Base-by-base conservation (phyloP, 2,329 filamentous ascomycete genomes). In the Colletotrichum camelliae region DNA sequence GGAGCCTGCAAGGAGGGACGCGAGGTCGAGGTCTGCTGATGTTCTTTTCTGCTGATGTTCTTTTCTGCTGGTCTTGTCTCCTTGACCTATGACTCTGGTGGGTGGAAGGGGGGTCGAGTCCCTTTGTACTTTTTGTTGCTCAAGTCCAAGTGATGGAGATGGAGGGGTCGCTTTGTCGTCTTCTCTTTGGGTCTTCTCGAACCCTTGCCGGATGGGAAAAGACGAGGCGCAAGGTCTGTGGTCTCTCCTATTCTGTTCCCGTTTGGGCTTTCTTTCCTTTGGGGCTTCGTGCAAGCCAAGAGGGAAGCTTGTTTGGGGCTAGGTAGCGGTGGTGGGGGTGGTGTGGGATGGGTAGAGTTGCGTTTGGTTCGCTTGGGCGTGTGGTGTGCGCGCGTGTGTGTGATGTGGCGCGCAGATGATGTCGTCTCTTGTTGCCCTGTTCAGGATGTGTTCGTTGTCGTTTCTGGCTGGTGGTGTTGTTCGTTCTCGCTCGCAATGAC, bases 21-120 rank as follows among this genome's bases (percentile, higher is more conserved):
- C 58, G 31, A 67, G 52, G 52, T 31, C 60, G 60, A 67, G 69
- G 69, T 72, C 69, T 72, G 69, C 69, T 72, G 69, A 72, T 21
- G 21, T 66, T 13, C 10, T 8, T 33, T 33, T 43, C 33, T 62
- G 29, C 60, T 33, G 60, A 72, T 21, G 21, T 66, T 13, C 10
- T 8, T 33, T 33, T 43, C 33, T 62, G 29, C 60, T 33, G 60
- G 35, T n/a, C n/a, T 70, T 39, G 33, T 64, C 18, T 35, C 37
- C 57, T 70, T 27, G 37, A 48, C 55, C 31, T 57, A 55, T 62
- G 57, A 62, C 3, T 48, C 43, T 52, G 43, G n/a, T 52, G 67
- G 48, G 27, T 69, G 55, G 65, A 24, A 21, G 24, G 57, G 57
- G 31, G 57, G 67, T 35, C 16, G 39, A 43, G 61, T 58, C 69